Evolutionary conservation across 139 green algal genomes (phyloP).

Genomic region (Chlorella sp.): DNA sequence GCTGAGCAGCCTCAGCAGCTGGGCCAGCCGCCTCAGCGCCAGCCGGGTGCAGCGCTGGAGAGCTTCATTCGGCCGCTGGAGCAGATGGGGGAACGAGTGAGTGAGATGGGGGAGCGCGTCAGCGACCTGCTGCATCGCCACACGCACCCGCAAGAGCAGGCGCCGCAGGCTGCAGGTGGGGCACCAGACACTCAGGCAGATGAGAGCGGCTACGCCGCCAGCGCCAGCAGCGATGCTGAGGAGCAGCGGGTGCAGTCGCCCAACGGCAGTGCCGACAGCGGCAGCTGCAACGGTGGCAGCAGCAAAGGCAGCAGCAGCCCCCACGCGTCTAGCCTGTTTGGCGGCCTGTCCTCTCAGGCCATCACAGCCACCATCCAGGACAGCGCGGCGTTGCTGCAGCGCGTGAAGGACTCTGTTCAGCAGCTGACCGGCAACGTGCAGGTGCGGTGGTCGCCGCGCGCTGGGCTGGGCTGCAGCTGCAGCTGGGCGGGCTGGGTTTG

Average conservation of each 20-base stretch:
- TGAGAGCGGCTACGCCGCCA: neutral
- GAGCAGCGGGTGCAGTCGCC: neutral
- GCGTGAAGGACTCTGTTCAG: conserved; percentile 14
- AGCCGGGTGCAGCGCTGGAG: neutral
- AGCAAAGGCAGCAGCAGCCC: neutral
- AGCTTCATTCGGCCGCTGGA: conserved; percentile 28
- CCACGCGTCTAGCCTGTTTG: neutral
- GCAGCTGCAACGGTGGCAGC: neutral
- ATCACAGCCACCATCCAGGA: conserved; percentile 36
- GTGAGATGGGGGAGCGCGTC: conserved; percentile 6
- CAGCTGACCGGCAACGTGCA: conserved; percentile 46
- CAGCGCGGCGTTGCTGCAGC: conserved; percentile 24
- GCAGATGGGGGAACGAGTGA: conserved; percentile 15
- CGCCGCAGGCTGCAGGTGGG: neutral
- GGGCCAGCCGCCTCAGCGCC: neutral
- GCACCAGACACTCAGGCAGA: neutral
- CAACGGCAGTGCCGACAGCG: neutral
- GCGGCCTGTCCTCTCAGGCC: conserved; percentile 28
- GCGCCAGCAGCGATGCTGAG: neutral
- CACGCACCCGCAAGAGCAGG: neutral
- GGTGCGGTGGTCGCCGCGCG: too few relatives aligned
- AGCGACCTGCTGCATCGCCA: conserved; percentile 18
- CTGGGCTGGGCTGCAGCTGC: too few relatives aligned
- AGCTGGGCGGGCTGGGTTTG: too few relatives aligned
- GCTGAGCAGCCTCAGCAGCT: neutral